phyloP scores from a whole-genome alignment of 2,329 filamentous ascomycete genomes.

The Ophiostoma himal-ulmi region DNA sequence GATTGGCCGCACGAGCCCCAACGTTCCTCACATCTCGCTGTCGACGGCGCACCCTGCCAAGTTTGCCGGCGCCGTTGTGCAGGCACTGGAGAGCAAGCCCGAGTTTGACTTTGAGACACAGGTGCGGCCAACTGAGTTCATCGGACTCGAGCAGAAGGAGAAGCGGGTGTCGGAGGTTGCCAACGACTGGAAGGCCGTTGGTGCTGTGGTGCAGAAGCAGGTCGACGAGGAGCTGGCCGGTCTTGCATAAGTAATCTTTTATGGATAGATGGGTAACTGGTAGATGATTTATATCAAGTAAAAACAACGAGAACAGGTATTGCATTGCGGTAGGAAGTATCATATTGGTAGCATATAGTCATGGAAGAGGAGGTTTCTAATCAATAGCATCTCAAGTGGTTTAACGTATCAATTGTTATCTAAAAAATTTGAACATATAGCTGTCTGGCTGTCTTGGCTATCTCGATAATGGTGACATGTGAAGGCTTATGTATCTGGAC shows the following conservation, averaged over 20 bases:
- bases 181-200: slow-evolving; percentile 67
- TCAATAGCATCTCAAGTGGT: neutral
- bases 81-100: slow-evolving; percentile 64
- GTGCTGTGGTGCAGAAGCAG: slow-evolving; percentile 68
- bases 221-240: slow-evolving; percentile 57
- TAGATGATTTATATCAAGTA: neutral
- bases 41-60: slow-evolving; percentile 96
- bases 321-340: neutral
- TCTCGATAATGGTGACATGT: no score
- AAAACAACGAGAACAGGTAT: neutral
- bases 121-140: slow-evolving; percentile 75
- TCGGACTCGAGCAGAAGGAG: slow-evolving; percentile 70
- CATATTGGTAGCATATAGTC: neutral
- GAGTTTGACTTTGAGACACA: slow-evolving; percentile 68
- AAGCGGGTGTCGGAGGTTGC: slow-evolving; percentile 65
- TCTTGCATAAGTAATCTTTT: neutral
- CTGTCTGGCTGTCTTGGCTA: no score
- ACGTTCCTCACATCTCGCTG: slow-evolving; percentile 69
- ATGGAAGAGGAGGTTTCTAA: neutral
- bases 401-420: neutral
- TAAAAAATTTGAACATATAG: no score
- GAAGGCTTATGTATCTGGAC: no score
- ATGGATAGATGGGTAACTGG: neutral
- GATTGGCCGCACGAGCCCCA: slow-evolving; percentile 46
- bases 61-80: slow-evolving; percentile 77